Percentiles rank a stretch among this genome's conserved stretches.
These are phyloP conservation scores for Tilletia indica DNA, from an alignment of 1,284 basidiomycete genomes.

Conservation along the genomic window DNA sequence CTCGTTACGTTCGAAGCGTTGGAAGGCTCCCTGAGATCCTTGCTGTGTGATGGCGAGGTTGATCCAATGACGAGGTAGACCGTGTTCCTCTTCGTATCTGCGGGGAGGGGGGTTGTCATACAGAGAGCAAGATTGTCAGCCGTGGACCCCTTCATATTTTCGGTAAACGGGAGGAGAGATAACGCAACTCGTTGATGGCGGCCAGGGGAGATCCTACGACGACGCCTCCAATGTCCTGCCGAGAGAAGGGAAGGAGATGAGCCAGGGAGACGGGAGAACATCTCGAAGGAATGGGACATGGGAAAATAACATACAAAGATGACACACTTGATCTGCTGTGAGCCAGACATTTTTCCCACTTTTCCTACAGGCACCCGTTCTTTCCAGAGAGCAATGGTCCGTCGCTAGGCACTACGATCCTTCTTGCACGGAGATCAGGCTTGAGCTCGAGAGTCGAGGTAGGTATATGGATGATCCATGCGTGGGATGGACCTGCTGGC, in stretches of 20 bases:
- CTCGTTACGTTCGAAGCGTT: conserved; percentile 52
- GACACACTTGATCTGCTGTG: conserved; percentile 8
- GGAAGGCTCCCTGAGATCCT: conserved; percentile 54
- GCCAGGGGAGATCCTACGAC: conserved; percentile 53
- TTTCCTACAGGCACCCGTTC: too few relatives aligned
- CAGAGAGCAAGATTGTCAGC: not conserved
- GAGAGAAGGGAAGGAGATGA: conserved; percentile 26
- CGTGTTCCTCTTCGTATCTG: conserved; percentile 40
- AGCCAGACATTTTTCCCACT: not conserved
- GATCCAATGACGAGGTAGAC: conserved; percentile 54
- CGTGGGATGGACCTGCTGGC: too few relatives aligned
- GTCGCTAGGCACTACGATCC: too few relatives aligned
- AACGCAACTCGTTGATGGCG: conserved; percentile 39
- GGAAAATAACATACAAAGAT: not conserved
- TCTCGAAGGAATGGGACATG: not conserved
- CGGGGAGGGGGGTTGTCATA: not conserved
- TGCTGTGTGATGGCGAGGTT: conserved; percentile 55
- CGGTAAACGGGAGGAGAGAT: not conserved
- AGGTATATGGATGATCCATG: too few relatives aligned
- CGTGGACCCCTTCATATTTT: not conserved
- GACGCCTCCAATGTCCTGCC: conserved; percentile 56
- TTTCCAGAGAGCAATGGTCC: too few relatives aligned
- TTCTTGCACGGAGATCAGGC: too few relatives aligned
- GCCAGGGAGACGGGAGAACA: not conserved
- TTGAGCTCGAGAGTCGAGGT: too few relatives aligned